Evolutionary conservation across 83 land plant species (phyloP).

Genomic region (Thuja plicata): DNA sequence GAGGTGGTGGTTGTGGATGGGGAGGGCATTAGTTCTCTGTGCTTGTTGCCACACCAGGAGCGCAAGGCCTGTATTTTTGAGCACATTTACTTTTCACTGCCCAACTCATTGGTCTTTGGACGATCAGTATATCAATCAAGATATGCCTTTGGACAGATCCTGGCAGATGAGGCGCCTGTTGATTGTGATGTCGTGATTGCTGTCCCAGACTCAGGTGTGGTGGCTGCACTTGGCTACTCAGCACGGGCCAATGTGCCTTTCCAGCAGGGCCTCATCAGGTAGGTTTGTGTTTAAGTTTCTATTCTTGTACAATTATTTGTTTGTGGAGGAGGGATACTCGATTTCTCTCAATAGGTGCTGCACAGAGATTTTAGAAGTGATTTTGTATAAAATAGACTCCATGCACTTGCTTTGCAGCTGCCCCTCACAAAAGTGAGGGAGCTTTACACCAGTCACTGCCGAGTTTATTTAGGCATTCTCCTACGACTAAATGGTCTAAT

Average conservation of each 20-base stretch:
- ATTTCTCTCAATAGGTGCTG: background rate
- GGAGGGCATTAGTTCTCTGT: constrained; percentile 41
- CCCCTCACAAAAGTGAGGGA: background rate
- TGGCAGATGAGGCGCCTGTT: constrained; percentile 56
- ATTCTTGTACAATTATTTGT: background rate
- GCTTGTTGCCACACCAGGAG: constrained; percentile 40
- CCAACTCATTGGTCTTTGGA: constrained; percentile 49
- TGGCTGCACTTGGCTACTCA: constrained; percentile 55
- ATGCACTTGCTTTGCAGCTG: background rate
- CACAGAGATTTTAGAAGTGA: background rate
- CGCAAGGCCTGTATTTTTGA: constrained; percentile 62
- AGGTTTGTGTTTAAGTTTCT: background rate
- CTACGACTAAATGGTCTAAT: background rate
- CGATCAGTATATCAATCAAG: constrained; percentile 52
- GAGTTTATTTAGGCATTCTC: background rate
- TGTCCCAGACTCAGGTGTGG: constrained; percentile 58
- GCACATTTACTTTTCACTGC: constrained; percentile 54
- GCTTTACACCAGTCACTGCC: background rate
- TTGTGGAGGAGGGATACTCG: background rate
- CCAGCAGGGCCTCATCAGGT: constrained; percentile 51
- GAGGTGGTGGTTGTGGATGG: constrained; percentile 40
- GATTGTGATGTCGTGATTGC: constrained; percentile 62
- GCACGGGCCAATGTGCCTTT: constrained; percentile 32
- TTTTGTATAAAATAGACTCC: background rate
- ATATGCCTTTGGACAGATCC: constrained; percentile 38